Percentiles rank a stretch among this genome's conserved stretches.
phyloP scores from a whole-genome alignment of 1,284 basidiomycete genomes.

The Rhodotorula glutinis region DNA sequence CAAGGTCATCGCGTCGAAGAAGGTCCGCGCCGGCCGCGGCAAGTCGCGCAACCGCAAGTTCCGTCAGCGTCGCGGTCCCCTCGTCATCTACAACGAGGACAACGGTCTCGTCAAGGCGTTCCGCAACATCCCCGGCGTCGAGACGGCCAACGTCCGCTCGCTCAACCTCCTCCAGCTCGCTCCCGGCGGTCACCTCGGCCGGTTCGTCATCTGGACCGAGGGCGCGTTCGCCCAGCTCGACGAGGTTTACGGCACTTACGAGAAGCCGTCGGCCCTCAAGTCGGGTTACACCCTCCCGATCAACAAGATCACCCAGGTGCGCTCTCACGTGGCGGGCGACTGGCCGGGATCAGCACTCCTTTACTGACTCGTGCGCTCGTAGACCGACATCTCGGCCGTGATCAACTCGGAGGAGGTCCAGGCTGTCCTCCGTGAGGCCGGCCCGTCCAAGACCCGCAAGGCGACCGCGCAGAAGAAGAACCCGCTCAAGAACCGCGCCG shows the following conservation, averaged over 20 bases:
- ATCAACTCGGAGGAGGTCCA: conserved; percentile 99
- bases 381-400: conserved; percentile 48
- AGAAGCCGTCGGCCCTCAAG: conserved; percentile 80
- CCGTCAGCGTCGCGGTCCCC: conserved; percentile 94
- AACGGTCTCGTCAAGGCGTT: conserved; percentile 97
- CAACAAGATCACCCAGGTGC: conserved; percentile 83
- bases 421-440: conserved; percentile 72
- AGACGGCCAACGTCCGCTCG: conserved; percentile 89
- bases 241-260: conserved; percentile 89
- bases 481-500: conserved; percentile 62
- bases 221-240: conserved; percentile 89
- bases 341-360: too few species aligned
- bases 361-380: not conserved
- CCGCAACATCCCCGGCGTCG: conserved; percentile 98
- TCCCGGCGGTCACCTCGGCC: conserved; percentile 97
- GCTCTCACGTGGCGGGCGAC: not conserved
- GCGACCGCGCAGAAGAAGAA: conserved; percentile 99
- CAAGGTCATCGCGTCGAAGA: conserved; percentile 97
- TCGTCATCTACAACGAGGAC: conserved; percentile 97
- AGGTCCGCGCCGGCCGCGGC: conserved; percentile 94
- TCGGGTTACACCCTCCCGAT: conserved; percentile 91
- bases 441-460: conserved; percentile 75
- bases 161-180: conserved; percentile 99
- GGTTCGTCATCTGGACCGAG: conserved; percentile 99
- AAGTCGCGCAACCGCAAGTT: conserved; percentile 97